Conservation (phyloP, 208 protist genomes). For the Balamuthia mandrillaris region DNA sequence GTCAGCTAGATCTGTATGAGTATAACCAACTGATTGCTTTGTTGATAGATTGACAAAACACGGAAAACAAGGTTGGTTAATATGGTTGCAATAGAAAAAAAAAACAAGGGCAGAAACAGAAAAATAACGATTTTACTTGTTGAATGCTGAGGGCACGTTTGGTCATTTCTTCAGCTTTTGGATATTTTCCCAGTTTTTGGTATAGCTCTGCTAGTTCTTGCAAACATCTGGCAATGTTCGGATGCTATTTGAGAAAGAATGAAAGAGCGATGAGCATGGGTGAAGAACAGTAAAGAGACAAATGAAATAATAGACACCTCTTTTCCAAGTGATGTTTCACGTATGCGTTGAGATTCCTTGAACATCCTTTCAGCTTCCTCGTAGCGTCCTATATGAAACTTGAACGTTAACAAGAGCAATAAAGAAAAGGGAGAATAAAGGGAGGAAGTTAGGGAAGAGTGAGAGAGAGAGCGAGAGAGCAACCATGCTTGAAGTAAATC, state of each 20-base stretch:
- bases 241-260: background rate
- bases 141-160: background rate
- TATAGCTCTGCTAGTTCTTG: constrained; percentile 28
- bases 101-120: background rate
- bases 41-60: too few species aligned
- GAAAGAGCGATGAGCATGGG: too few species aligned
- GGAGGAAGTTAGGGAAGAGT: background rate
- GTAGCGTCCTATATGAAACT: background rate
- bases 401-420: background rate
- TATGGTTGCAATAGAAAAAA: background rate
- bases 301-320: background rate
- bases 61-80: background rate
- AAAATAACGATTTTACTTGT: background rate
- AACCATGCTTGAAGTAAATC: constrained; percentile 3
- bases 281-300: too few species aligned
- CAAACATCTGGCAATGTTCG: background rate
- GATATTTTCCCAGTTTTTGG: constrained; percentile 33
- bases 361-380: background rate
- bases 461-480: background rate
- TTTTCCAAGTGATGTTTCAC: background rate
- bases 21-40: background rate
- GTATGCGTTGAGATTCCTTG: background rate
- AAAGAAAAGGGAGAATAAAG: background rate
- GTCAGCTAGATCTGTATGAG: background rate
- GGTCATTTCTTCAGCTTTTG: constrained; percentile 12